Evolutionary conservation across 164 flowering plant genomes (phyloP).

Genomic region (Vitis amurensis): DNA sequence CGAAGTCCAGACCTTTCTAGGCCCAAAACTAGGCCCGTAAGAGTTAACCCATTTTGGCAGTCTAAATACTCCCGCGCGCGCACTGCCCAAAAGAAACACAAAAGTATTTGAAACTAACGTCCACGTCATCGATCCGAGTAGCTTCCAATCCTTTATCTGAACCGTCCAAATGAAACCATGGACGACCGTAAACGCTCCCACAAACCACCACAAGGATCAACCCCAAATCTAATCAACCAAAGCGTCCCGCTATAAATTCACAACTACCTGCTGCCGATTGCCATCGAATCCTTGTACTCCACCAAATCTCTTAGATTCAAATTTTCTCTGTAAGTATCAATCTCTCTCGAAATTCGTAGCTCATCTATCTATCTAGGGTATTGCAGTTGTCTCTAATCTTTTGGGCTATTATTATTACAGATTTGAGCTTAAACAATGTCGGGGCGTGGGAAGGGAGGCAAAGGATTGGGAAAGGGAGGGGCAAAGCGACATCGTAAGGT

Average conservation of each 20-base stretch:
- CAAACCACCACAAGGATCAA: neutral
- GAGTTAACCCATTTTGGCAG: neutral
- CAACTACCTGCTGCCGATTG: no score
- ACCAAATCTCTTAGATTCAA: no score
- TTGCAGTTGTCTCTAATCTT: no score
- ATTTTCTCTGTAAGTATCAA: no score
- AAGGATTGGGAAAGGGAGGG: slow-evolving; percentile 43
- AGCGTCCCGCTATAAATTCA: no score
- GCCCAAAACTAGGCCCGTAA: neutral
- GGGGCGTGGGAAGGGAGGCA: slow-evolving; percentile 39
- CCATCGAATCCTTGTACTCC: no score
- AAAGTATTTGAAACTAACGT: no score
- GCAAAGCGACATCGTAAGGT: slow-evolving; percentile 41
- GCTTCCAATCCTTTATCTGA: neutral
- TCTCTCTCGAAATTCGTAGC: no score
- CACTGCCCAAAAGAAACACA: neutral
- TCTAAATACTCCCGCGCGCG: neutral
- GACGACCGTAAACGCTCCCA: neutral
- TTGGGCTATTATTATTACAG: neutral
- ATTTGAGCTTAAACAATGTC: slow-evolving; percentile 16
- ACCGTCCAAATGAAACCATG: slow-evolving; percentile 6
- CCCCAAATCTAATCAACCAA: neutral
- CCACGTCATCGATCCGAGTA: slow-evolving; percentile 28
- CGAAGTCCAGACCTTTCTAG: no score
- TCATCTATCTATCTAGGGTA: no score